Evolutionary conservation across 139 green algal species (phyloP).

Genomic region (Zygnema circumcarinatum): DNA sequence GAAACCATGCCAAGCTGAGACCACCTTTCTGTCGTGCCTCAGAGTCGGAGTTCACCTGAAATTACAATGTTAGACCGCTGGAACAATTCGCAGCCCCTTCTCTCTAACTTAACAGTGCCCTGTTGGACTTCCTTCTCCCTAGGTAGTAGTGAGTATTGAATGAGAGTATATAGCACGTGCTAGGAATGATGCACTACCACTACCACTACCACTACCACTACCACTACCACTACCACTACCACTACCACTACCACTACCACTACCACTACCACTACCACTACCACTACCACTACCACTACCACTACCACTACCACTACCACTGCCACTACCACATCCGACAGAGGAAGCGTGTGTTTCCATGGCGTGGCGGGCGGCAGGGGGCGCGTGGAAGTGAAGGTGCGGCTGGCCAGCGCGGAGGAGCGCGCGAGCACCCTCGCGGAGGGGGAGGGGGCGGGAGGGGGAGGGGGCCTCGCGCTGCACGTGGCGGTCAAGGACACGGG

Average conservation of each 20-base stretch:
- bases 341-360: too few relatives aligned
- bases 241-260: too few relatives aligned
- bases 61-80: too few relatives aligned
- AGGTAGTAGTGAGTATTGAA: neutral
- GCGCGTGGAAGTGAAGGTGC: neutral
- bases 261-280: too few relatives aligned
- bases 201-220: too few relatives aligned
- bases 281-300: too few relatives aligned
- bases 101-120: neutral
- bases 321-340: too few relatives aligned
- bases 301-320: too few relatives aligned
- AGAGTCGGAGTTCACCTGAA: too few relatives aligned
- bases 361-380: neutral
- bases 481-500: constrained; percentile 50
- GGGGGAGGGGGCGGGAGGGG: neutral
- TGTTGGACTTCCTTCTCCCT: neutral
- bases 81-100: neutral
- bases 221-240: too few relatives aligned
- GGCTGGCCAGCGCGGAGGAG: neutral
- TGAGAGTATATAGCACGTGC: too few relatives aligned
- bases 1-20: neutral
- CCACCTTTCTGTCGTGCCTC: neutral
- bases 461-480: neutral
- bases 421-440: neutral
- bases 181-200: too few relatives aligned